Base-by-base conservation (phyloP, 2,329 filamentous ascomycete genomes). In the Paecilomyces sp. region DNA sequence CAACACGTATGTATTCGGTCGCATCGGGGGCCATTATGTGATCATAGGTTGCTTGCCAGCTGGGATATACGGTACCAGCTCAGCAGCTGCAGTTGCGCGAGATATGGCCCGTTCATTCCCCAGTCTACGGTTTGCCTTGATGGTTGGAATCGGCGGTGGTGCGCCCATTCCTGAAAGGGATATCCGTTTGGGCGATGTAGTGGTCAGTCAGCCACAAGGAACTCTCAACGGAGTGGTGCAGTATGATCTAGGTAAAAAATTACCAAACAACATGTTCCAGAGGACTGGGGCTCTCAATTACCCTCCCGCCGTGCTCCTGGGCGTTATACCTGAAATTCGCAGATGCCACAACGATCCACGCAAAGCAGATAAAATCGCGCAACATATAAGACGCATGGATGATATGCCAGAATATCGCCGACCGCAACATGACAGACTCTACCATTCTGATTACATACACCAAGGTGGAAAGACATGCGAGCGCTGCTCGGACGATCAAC, bases 141-240 rank as follows among this genome's bases (percentile, higher is more conserved):
- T 68, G 56, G 64, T 70, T 18, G 63, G 66, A 51, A 55, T 67
- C 22, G 66, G 66, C 7, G 73, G 72, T n/a, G 68, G 65, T 11
- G 62, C 68, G 3, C 69, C 68, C 1, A 67, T 60, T 6, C 47
- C 50, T 28, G 25, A 53, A n/a, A 30, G 63, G 36, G 66, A 73
- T 60, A 70, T 72, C 9, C 64, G 68, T 8, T 66, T 72, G 8
- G 69, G 70, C 15, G 69, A 73, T 64, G 61, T 72, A 8, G 69
- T 70, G 25, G 61, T 72, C 18, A 67, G 67, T 36, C 58, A 58
- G 34, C 68, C 68, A 13, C 7, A 55, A 0, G 60, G 56, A 3
- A 59, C 41, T 4, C 59, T 55, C 31, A 63, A 67, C 3, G 68
- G 67, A 12, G 67, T 71, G 11, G 24, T 71, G 36, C 64, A 68